Evolutionary conservation across 2,329 filamentous ascomycete species (phyloP).

Genomic region (Colletotrichum sp.): DNA sequence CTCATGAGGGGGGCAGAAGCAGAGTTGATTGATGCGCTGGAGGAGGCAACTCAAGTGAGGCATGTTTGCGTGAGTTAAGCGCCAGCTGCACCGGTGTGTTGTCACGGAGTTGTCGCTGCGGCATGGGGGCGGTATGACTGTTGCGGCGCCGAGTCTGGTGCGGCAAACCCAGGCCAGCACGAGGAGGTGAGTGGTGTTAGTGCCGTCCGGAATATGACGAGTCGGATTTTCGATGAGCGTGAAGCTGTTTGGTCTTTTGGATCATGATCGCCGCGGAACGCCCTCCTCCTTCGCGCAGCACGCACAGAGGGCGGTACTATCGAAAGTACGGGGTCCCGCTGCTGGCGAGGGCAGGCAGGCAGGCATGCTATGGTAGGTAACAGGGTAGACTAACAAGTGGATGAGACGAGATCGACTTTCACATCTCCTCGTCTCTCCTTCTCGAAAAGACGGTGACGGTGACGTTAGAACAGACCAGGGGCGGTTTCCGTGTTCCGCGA

Average conservation of each 20-base stretch:
- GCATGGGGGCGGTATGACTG: neutral
- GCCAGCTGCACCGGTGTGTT: constrained; percentile 18
- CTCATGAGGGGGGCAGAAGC: neutral
- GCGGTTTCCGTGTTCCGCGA: constrained; percentile 17
- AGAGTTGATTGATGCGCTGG: neutral
- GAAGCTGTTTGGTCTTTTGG: neutral
- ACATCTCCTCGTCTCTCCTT: neutral
- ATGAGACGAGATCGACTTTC: constrained; percentile 11
- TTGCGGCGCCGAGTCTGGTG: neutral
- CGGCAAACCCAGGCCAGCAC: neutral
- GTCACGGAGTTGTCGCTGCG: neutral
- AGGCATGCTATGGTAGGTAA: neutral
- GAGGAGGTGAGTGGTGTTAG: neutral
- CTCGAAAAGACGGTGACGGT: constrained; percentile 23
- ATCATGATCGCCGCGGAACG: constrained; percentile 9
- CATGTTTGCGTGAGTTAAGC: constrained; percentile 7
- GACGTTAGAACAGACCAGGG: constrained; percentile 16
- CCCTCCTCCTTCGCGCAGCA: neutral
- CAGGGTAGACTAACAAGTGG: neutral
- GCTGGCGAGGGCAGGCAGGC: neutral
- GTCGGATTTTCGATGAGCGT: constrained; percentile 4
- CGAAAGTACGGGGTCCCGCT: neutral
- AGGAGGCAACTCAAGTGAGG: neutral
- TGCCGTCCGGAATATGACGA: neutral
- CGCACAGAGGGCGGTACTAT: neutral